These are phyloP conservation scores for Penicillium italicum DNA, from an alignment of 2,329 filamentous ascomycete genomes.

Conservation along the genomic window DNA sequence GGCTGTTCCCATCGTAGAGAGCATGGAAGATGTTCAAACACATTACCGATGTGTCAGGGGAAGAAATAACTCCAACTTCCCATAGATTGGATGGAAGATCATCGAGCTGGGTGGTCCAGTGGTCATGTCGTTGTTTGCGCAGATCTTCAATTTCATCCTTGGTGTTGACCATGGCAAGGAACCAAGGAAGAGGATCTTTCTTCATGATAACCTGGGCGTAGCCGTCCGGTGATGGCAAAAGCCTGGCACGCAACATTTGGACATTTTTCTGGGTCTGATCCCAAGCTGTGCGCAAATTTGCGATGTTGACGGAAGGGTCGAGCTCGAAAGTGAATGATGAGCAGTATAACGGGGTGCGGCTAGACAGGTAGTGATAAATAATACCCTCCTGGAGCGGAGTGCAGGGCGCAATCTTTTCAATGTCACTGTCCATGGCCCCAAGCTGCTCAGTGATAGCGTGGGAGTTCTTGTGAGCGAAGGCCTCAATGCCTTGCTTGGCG, in stretches of 20 bases:
- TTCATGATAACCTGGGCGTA: conserved; percentile 68
- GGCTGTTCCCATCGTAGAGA: conserved; percentile 79
- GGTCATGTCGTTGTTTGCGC: conserved; percentile 37
- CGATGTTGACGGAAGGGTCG: conserved; percentile 41
- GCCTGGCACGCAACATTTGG: conserved; percentile 68
- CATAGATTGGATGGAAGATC: conserved; percentile 36
- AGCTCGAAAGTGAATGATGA: conserved; percentile 67
- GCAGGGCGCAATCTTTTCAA: conserved; percentile 76
- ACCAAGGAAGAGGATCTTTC: conserved; percentile 45
- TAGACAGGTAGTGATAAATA: conserved; percentile 65
- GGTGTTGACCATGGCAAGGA: conserved; percentile 29
- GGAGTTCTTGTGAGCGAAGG: conserved; percentile 61
- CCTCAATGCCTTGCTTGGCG: conserved; percentile 59
- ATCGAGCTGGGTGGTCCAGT: conserved; percentile 56
- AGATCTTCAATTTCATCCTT: conserved; percentile 32
- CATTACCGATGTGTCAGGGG: conserved; percentile 42
- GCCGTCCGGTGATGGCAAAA: conserved; percentile 69
- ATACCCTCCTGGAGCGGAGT: conserved; percentile 85
- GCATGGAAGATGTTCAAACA: conserved; percentile 75
- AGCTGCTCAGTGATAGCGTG: conserved; percentile 54
- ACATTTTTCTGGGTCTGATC: conserved; percentile 48
- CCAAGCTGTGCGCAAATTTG: conserved; percentile 58
- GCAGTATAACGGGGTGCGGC: conserved; percentile 64
- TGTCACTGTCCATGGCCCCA: conserved; percentile 47
- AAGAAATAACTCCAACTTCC: conserved; percentile 32